Evolutionary conservation across 2,329 filamentous ascomycete genomes (phyloP).

Genomic region (Hymenoscyphus fraxineus): DNA sequence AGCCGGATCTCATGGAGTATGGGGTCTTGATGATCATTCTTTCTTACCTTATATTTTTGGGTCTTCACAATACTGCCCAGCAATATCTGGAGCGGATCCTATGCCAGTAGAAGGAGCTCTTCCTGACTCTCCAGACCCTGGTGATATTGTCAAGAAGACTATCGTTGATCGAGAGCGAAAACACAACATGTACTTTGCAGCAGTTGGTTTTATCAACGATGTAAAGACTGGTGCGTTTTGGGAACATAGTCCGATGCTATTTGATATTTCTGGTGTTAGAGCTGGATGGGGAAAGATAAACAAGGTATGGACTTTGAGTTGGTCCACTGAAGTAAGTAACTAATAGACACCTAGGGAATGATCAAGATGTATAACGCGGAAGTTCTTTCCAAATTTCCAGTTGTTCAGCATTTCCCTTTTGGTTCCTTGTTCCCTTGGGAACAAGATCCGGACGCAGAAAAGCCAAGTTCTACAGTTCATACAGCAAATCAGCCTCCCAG

Average conservation of each 20-base stretch:
- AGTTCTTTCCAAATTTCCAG: constrained; percentile 92
- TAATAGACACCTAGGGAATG: constrained; percentile 66
- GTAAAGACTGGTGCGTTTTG: constrained; percentile 96
- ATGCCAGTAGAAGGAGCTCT: constrained; percentile 79
- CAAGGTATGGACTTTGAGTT: constrained; percentile 48
- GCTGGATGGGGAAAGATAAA: constrained; percentile 99
- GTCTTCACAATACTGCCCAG: constrained; percentile 80
- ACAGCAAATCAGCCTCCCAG: constrained; percentile 50
- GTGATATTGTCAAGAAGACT: constrained; percentile 61
- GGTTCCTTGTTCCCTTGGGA: constrained; percentile 79
- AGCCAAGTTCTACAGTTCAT: constrained; percentile 51
- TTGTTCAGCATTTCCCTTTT: constrained; percentile 93
- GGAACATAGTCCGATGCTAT: constrained; percentile 93
- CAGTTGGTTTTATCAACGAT: constrained; percentile 94
- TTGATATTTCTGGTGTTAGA: constrained; percentile 86
- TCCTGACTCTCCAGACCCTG: constrained; percentile 65
- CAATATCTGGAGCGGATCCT: constrained; percentile 59
- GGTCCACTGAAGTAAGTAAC: not conserved
- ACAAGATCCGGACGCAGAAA: constrained; percentile 55
- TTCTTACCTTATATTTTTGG: constrained; percentile 95
- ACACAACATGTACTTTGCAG: constrained; percentile 86
- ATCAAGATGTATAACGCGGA: constrained; percentile 99
- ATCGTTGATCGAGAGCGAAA: constrained; percentile 62
- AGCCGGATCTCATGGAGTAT: constrained; percentile 93
- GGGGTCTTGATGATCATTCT: constrained; percentile 96